Evolutionary conservation across 2,329 filamentous ascomycete genomes (phyloP).

Genomic region (Colletotrichum sidae): DNA sequence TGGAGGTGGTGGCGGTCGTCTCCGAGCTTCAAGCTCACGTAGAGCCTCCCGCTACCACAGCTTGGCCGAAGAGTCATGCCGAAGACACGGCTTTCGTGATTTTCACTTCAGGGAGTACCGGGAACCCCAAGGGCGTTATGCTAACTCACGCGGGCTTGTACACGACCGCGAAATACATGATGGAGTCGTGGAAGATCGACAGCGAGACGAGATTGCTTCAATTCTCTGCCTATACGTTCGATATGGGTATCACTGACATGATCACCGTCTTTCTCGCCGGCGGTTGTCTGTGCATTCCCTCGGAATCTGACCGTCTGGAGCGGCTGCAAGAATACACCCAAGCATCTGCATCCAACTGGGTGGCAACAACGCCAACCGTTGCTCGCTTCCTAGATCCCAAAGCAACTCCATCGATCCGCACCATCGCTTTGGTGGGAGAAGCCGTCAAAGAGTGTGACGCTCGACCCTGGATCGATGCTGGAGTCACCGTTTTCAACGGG

Average conservation of each 20-base stretch:
- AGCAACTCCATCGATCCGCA: not conserved
- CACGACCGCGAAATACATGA: slow-evolving; percentile 35
- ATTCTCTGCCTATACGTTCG: slow-evolving; percentile 65
- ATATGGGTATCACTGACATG: slow-evolving; percentile 63
- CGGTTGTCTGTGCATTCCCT: slow-evolving; percentile 69
- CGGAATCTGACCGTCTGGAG: slow-evolving; percentile 59
- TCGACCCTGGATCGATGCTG: slow-evolving; percentile 3
- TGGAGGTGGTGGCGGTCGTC: not conserved
- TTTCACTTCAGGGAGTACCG: slow-evolving; percentile 66
- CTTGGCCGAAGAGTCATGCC: not conserved
- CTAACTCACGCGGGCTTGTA: slow-evolving; percentile 42
- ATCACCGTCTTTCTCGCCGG: slow-evolving; percentile 64
- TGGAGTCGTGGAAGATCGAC: not conserved
- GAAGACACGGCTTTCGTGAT: slow-evolving; percentile 49
- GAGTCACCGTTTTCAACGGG: slow-evolving; percentile 8
- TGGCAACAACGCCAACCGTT: slow-evolving; percentile 5
- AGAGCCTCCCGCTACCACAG: not conserved
- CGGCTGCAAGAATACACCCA: slow-evolving; percentile 51
- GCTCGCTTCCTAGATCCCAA: slow-evolving; percentile 1
- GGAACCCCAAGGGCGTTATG: slow-evolving; percentile 65
- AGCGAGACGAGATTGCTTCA: slow-evolving; percentile 46
- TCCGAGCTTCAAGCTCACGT: not conserved
- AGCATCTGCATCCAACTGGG: slow-evolving; percentile 20
- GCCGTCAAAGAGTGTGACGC: slow-evolving; percentile 8
- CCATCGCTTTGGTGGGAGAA: slow-evolving; percentile 10